Conservation (phyloP, 2,329 filamentous ascomycete genomes). For the Penicillium sp. region DNA sequence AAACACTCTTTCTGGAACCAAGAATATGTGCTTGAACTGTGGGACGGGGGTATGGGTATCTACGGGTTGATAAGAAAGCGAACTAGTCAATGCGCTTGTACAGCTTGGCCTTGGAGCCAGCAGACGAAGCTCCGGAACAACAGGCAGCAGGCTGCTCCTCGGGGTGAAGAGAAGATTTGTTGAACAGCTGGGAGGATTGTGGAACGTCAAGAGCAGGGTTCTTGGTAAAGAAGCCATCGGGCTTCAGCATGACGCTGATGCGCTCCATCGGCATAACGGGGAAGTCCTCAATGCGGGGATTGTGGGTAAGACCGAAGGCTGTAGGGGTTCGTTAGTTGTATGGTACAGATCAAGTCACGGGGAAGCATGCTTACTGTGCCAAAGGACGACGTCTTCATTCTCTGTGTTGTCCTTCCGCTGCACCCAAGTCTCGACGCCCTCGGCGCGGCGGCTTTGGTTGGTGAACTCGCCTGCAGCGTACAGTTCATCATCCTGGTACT, state of each 20-base stretch:
- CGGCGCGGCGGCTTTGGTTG: conserved; percentile 55
- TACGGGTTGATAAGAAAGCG: neutral
- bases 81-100: conserved; percentile 29
- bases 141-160: conserved; percentile 17
- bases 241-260: conserved; percentile 48
- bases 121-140: conserved; percentile 18
- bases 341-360: conserved; percentile 30
- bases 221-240: conserved; percentile 53
- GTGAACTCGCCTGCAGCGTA: conserved; percentile 57
- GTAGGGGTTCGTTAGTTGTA: conserved; percentile 8
- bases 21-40: neutral
- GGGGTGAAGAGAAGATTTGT: conserved; percentile 39
- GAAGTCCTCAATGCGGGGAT: conserved; percentile 64
- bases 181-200: conserved; percentile 41
- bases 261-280: conserved; percentile 65
- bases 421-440: conserved; percentile 54
- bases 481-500: conserved; percentile 53
- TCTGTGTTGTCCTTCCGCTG: conserved; percentile 47
- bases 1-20: neutral
- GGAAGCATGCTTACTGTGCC: conserved; percentile 35
- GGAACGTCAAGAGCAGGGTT: conserved; percentile 51
- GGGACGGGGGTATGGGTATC: conserved; percentile 1
- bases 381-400: conserved; percentile 45
- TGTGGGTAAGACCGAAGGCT: conserved; percentile 60
- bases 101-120: conserved; percentile 30